Evolutionary conservation across 768 basidiomycete genomes (phyloP).

Genomic region (Tephrocybe sp.): DNA sequence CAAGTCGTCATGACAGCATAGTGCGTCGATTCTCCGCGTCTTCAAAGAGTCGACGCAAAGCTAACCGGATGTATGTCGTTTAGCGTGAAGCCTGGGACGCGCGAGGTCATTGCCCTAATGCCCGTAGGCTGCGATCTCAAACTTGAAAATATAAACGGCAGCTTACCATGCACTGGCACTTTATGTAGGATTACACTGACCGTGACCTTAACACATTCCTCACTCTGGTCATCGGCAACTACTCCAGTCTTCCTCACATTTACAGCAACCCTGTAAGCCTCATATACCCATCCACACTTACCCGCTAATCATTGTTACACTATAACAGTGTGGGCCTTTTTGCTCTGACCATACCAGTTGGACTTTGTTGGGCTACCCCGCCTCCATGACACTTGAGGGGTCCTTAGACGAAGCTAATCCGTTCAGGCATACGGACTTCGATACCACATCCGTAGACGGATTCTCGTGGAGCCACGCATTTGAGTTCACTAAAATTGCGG

Average conservation of each 20-base stretch:
- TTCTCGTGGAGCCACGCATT: constrained; percentile 64
- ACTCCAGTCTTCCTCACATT: constrained; percentile 41
- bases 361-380: constrained; percentile 62
- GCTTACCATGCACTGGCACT: no score
- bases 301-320: neutral
- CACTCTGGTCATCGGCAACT: constrained; percentile 38
- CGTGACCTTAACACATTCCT: constrained; percentile 41
- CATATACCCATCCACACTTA: no score
- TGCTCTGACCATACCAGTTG: constrained; percentile 73
- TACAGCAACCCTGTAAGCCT: constrained; percentile 37
- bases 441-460: constrained; percentile 35
- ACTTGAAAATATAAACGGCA: neutral
- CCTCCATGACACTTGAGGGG: constrained; percentile 22
- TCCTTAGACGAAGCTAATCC: constrained; percentile 25
- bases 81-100: constrained; percentile 45
- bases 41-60: constrained; percentile 19
- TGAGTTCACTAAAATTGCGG: constrained; percentile 53
- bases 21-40: constrained; percentile 17
- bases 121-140: constrained; percentile 19
- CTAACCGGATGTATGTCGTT: constrained; percentile 23
- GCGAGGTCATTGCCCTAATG: constrained; percentile 36
- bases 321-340: constrained; percentile 47
- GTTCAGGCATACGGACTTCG: constrained; percentile 42
- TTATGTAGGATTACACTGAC: constrained; percentile 29
- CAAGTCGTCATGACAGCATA: constrained; percentile 48